Percentiles rank a stretch among this genome's conserved stretches.
Conservation (phyloP, 2,329 filamentous ascomycete genomes). For the Xylaria sp. region DNA sequence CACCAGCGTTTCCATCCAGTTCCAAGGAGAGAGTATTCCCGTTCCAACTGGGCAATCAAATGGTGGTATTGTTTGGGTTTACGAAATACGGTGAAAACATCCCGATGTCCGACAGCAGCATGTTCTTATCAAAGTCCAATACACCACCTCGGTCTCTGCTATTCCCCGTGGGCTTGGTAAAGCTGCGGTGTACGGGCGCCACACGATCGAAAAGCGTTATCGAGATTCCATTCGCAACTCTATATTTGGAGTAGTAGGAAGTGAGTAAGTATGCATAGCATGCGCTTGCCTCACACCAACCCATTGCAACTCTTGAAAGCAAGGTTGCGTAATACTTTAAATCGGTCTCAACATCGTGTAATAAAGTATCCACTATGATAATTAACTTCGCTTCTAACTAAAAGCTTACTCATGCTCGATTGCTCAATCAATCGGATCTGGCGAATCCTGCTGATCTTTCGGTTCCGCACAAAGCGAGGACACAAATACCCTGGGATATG, state of each 20-base stretch:
- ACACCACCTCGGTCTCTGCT: neutral
- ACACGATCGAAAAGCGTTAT: conserved; percentile 4
- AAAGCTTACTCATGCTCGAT: neutral
- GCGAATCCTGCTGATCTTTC: too few species aligned
- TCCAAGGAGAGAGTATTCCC: neutral
- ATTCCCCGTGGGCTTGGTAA: neutral
- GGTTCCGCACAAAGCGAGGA: too few species aligned
- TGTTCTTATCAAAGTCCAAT: neutral
- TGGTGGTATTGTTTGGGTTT: neutral
- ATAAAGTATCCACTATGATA: neutral
- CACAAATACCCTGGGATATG: too few species aligned
- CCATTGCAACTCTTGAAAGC: neutral
- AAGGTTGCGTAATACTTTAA: neutral
- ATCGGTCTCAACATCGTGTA: neutral
- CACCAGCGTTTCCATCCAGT: conserved; percentile 22
- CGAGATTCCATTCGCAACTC: conserved; percentile 17
- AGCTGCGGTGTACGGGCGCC: neutral
- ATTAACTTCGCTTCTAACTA: neutral
- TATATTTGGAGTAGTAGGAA: neutral
- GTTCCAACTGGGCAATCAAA: neutral
- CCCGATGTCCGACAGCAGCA: neutral
- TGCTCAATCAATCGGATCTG: too few species aligned
- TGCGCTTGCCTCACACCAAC: neutral
- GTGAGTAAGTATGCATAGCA: neutral
- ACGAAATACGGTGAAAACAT: neutral